These are phyloP conservation scores for Papiliotrema terrestris DNA, from an alignment of 1,284 basidiomycete species.

Conservation along the genomic window DNA sequence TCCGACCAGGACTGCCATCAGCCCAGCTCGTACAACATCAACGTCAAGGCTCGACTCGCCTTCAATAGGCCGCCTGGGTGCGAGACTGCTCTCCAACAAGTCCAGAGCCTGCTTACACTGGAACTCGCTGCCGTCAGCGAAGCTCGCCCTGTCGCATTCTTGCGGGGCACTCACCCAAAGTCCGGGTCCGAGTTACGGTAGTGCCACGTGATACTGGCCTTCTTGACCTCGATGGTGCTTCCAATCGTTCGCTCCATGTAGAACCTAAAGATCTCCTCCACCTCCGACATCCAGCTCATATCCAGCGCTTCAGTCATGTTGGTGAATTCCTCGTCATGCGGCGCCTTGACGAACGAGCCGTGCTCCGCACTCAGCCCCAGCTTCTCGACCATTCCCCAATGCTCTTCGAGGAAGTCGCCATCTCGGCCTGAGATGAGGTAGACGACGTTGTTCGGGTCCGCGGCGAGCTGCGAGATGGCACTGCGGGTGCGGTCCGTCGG, in stretches of 20 bases:
- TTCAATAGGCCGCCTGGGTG: constrained; percentile 82
- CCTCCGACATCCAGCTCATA: constrained; percentile 97
- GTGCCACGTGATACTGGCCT: constrained; percentile 97
- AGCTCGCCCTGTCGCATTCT: not conserved
- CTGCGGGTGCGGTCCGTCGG: constrained; percentile 73
- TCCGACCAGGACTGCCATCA: constrained; percentile 69
- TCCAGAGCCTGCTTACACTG: constrained; percentile 96
- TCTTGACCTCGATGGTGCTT: constrained; percentile 94
- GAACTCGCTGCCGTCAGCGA: constrained; percentile 60
- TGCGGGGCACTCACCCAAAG: constrained; percentile 69
- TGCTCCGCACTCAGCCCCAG: constrained; percentile 96
- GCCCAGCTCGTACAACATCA: not conserved
- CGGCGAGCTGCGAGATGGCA: constrained; percentile 67
- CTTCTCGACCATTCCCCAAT: constrained; percentile 77
- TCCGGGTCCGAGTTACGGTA: constrained; percentile 90
- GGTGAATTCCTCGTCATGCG: constrained; percentile 65
- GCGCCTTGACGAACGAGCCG: constrained; percentile 83
- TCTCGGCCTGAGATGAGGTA: constrained; percentile 99
- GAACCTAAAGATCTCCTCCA: constrained; percentile 92
- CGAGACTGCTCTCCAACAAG: constrained; percentile 86
- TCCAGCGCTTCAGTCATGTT: constrained; percentile 89
- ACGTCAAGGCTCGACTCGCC: constrained; percentile 51
- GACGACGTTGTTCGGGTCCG: constrained; percentile 83
- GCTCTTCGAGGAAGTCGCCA: constrained; percentile 82
- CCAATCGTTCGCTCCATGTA: constrained; percentile 95